Evolutionary conservation across 495 filamentous ascomycete species (phyloP).

Genomic region (Aspergillus baeticus): DNA sequence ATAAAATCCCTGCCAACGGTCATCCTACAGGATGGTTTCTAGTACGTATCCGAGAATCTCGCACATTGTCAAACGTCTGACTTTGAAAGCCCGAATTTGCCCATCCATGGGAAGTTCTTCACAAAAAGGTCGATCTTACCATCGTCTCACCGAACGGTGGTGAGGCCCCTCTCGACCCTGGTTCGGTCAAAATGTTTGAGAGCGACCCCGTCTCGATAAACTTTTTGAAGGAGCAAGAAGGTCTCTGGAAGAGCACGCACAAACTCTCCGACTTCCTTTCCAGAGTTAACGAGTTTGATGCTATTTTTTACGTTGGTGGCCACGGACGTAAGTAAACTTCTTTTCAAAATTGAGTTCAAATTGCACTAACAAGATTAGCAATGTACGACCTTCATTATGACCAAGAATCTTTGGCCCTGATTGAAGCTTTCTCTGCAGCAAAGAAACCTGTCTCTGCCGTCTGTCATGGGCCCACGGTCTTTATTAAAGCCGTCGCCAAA

Average conservation of each 20-base stretch:
- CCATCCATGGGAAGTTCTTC: slow-evolving; percentile 63
- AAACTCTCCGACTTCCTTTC: slow-evolving; percentile 51
- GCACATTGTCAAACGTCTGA: not conserved
- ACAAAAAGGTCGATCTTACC: slow-evolving; percentile 52
- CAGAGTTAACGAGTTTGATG: slow-evolving; percentile 59
- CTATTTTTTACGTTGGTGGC: slow-evolving; percentile 72
- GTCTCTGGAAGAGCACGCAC: slow-evolving; percentile 62
- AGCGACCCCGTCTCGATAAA: slow-evolving; percentile 47
- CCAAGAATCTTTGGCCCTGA: slow-evolving; percentile 50
- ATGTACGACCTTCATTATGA: slow-evolving; percentile 61
- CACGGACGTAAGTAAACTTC: slow-evolving; percentile 64
- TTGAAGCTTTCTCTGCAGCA: slow-evolving; percentile 57
- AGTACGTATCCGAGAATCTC: slow-evolving; percentile 24
- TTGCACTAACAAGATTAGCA: too few relatives aligned
- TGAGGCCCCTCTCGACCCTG: slow-evolving; percentile 63
- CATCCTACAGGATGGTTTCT: slow-evolving; percentile 65
- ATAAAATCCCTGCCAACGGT: slow-evolving; percentile 47
- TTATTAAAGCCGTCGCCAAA: slow-evolving; percentile 54
- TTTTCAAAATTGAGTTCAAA: too few relatives aligned
- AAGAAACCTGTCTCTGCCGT: slow-evolving; percentile 65
- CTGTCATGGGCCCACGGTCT: slow-evolving; percentile 66
- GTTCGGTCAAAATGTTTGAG: slow-evolving; percentile 60
- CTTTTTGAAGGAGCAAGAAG: slow-evolving; percentile 53
- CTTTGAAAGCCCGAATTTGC: slow-evolving; percentile 62
- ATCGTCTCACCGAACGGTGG: slow-evolving; percentile 70